Evolutionary conservation across 1,284 basidiomycete genomes (phyloP), one percentile per base, ranked within the genome.

Genomic region (Tremellales sp.): DNA sequence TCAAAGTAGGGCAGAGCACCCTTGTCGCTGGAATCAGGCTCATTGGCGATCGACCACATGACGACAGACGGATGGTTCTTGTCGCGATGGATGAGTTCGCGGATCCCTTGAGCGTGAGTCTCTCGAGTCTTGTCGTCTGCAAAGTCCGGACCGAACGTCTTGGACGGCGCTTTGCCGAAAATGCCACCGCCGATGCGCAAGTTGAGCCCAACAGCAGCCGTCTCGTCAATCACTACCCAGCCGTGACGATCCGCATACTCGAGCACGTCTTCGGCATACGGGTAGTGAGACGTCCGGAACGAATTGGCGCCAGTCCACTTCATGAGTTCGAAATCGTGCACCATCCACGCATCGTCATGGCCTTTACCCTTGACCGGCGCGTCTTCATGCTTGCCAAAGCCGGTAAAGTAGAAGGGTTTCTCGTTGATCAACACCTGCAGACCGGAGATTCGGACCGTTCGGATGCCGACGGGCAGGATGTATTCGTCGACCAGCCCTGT

Each of bases 291-390:
- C 2, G 60, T 62, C n/a, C 60, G 60, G 52, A 62, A 60, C 25
- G 56, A 58, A 41, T 62, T 62, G 33, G 60, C 60, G 13, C 56
- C 58, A 17, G 40, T 42, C 60, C 60, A 62, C 43, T 48, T 45
- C 60, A 62, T 62, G 13, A 62, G 43, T 47, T 62, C 60, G 44
- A 57, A 62, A 35, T 62, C 60, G 47, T 62, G 58, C 3, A 60
- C 58, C 60, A 62, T 62, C 56, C 58, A 62, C 15, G 56, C 53
- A 24, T 60, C 49, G 37, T 62, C 58, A 40, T 62, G 60, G 13
- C 60, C 60, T 46, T 62, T 62, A 13, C 58, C 60, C 26, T 58
- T 56, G 48, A 62, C 51, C 8, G 60, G 58, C n/a, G 51, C 49
- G 45, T 62, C 60, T 44, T 62, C 60, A 44, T 62, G 60, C 21